These are phyloP conservation scores for Ocimum tenuiflorum DNA, from an alignment of 257 asterid species.

Conservation along the genomic window DNA sequence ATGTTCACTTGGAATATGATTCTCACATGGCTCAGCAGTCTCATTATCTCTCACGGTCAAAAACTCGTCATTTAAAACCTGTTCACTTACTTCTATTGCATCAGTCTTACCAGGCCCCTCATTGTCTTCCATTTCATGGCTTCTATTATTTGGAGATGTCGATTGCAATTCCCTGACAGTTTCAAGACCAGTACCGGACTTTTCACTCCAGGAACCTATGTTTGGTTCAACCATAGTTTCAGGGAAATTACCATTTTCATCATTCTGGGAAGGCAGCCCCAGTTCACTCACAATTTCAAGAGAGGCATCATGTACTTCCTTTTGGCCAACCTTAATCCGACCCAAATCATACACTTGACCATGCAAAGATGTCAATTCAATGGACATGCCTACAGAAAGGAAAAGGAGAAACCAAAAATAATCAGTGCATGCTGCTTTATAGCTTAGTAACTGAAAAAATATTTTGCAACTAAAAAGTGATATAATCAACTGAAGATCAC, in stretches of 20 bases:
- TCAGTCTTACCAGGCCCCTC: conserved; percentile 19
- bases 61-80: conserved; percentile 22
- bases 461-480: too few relatives aligned
- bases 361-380: conserved; percentile 54
- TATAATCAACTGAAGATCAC: not conserved
- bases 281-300: conserved; percentile 25
- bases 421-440: not conserved
- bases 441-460: too few relatives aligned
- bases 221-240: conserved; percentile 24
- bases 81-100: conserved; percentile 20
- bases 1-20: conserved; percentile 23
- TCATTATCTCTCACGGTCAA: conserved; percentile 28
- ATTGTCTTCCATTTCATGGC: conserved; percentile 21
- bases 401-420: not conserved
- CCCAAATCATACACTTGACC: conserved; percentile 50
- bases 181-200: conserved; percentile 21
- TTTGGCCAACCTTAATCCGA: conserved; percentile 37
- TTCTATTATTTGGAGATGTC: conserved; percentile 28
- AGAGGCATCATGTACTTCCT: conserved; percentile 34
- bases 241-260: conserved; percentile 21
- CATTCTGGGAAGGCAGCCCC: conserved; percentile 26
- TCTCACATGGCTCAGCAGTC: conserved; percentile 25
- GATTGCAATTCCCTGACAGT: conserved; percentile 19
- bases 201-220: conserved; percentile 16
- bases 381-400: conserved; percentile 44